phyloP scores from a whole-genome alignment of 202 grass and related monocot genomes.

The Dendrocalamus latiflorus region DNA sequence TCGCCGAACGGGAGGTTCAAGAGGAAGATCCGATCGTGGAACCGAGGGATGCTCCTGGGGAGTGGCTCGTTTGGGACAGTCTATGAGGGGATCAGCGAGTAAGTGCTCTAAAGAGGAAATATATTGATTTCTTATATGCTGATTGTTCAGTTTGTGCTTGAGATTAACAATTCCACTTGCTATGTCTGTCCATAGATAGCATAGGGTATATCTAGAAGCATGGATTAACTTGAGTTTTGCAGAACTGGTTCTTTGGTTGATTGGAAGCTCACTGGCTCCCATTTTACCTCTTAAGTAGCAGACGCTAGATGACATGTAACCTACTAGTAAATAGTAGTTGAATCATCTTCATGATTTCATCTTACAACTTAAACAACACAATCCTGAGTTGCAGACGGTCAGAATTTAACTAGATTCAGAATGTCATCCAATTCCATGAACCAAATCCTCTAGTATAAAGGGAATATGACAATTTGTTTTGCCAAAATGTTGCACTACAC shows the following conservation, averaged over 20 bases:
- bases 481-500: not conserved
- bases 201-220: no score
- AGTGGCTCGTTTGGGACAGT: constrained; percentile 73
- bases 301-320: no score
- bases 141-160: no score
- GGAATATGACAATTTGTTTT: not conserved
- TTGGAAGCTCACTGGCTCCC: no score
- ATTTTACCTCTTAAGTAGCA: no score
- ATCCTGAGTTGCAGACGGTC: not conserved
- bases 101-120: constrained; percentile 47
- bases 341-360: not conserved
- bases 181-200: no score
- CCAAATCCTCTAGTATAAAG: not conserved
- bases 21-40: constrained; percentile 66
- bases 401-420: not conserved
- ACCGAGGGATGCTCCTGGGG: constrained; percentile 54
- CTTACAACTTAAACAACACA: not conserved
- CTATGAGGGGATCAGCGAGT: constrained; percentile 81
- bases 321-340: no score
- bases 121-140: no score
- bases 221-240: no score
- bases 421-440: not conserved
- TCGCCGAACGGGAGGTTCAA: constrained; percentile 59
- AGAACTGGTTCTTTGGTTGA: no score
- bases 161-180: no score